These are phyloP conservation scores for Mycosphaerella sp. DNA, from an alignment of 2,329 filamentous ascomycete species.

Conservation along the genomic window DNA sequence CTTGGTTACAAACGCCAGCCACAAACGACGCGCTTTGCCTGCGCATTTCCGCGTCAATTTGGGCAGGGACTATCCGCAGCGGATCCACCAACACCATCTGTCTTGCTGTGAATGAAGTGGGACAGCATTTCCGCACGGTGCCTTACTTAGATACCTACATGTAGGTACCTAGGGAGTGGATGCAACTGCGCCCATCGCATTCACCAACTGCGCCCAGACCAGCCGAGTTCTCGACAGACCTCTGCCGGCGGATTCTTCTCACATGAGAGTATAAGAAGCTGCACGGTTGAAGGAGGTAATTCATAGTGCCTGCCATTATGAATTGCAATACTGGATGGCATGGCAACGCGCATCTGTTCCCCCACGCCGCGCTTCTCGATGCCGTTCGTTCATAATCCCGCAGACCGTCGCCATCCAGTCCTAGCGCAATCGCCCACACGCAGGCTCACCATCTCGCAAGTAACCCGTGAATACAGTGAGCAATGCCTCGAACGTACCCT, in stretches of 20 bases:
- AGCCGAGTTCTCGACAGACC: too few species aligned
- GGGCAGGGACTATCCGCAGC: neutral
- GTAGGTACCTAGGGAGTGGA: neutral
- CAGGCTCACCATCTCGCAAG: neutral
- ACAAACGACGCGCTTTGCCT: neutral
- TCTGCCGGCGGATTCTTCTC: too few species aligned
- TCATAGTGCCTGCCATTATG: too few species aligned
- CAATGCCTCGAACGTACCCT: conserved; percentile 4
- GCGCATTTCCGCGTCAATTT: neutral
- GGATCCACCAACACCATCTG: neutral
- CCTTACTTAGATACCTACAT: neutral
- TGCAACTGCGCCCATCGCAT: neutral
- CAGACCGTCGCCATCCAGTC: neutral
- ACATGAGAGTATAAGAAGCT: too few species aligned
- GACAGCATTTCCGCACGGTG: neutral
- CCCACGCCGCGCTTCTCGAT: too few species aligned
- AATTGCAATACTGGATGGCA: too few species aligned
- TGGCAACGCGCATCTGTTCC: too few species aligned
- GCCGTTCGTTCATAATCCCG: neutral
- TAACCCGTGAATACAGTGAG: neutral
- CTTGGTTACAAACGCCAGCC: conserved; percentile 1
- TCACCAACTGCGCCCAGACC: too few species aligned
- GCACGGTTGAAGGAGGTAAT: too few species aligned
- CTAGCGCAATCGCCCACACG: neutral
- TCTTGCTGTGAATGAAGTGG: neutral